Evolutionary conservation across 768 basidiomycete genomes (phyloP).

Genomic region (Lentinus brumalis): DNA sequence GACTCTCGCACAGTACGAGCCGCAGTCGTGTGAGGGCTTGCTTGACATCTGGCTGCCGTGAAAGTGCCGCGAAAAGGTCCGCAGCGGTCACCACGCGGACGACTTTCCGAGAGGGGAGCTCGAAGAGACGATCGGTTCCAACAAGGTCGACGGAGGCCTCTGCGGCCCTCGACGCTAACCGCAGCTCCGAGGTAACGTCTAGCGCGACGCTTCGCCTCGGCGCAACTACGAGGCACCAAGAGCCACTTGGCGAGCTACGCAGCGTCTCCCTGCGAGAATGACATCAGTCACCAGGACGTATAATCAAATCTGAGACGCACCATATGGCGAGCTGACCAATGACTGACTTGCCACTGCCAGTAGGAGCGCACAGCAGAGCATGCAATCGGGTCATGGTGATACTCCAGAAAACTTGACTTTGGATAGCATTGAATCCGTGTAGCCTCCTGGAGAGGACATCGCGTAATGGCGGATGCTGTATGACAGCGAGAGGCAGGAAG

Average conservation of each 20-base stretch:
- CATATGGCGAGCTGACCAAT: slow-evolving; percentile 66
- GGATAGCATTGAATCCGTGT: slow-evolving; percentile 76
- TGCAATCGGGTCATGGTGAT: slow-evolving; percentile 67
- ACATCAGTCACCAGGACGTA: slow-evolving; percentile 20
- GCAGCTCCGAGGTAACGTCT: slow-evolving; percentile 59
- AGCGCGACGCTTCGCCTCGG: slow-evolving; percentile 58
- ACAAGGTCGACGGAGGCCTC: slow-evolving; percentile 44
- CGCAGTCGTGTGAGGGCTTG: slow-evolving; percentile 44
- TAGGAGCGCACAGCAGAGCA: slow-evolving; percentile 75
- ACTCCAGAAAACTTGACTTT: slow-evolving; percentile 89
- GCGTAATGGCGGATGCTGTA: slow-evolving; percentile 50
- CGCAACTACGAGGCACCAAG: slow-evolving; percentile 64
- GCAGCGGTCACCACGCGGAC: slow-evolving; percentile 62
- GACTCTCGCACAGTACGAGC: slow-evolving; percentile 79
- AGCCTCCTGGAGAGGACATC: slow-evolving; percentile 48
- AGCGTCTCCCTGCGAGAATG: slow-evolving; percentile 54
- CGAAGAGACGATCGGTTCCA: slow-evolving; percentile 35
- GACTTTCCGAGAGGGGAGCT: slow-evolving; percentile 39
- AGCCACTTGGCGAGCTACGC: slow-evolving; percentile 39
- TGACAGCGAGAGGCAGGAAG: slow-evolving; percentile 59
- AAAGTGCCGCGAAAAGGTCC: slow-evolving; percentile 49
- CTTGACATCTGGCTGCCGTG: slow-evolving; percentile 29
- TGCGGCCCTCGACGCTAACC: slow-evolving; percentile 37
- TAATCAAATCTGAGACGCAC: slow-evolving; percentile 44
- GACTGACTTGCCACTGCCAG: slow-evolving; percentile 79